phyloP scores from a whole-genome alignment of 1,139 yeast species.

The Saccharomyces uvarum region DNA sequence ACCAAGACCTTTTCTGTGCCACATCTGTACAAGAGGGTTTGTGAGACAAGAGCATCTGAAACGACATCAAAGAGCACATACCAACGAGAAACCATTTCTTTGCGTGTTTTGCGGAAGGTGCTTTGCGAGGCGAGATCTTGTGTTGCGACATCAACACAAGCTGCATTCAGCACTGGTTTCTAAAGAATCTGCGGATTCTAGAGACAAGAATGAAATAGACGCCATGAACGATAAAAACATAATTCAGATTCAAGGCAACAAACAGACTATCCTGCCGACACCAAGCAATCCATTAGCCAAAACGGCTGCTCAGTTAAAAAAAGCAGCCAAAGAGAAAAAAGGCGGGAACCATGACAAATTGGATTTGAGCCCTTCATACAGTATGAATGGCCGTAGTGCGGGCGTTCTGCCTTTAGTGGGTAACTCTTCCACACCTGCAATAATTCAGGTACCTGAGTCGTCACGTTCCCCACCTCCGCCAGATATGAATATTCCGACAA shows the following conservation, averaged over 20 bases:
- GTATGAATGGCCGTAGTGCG: background rate
- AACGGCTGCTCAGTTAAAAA: slow-evolving; percentile 25
- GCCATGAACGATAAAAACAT: slow-evolving; percentile 23
- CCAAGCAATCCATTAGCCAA: slow-evolving; percentile 25
- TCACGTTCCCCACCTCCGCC: background rate
- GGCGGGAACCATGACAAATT: background rate
- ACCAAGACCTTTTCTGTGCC: slow-evolving; percentile 87
- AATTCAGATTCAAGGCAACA: slow-evolving; percentile 34
- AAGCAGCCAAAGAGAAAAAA: slow-evolving; percentile 13
- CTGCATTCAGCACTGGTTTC: slow-evolving; percentile 57
- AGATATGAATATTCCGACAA: slow-evolving; percentile 13
- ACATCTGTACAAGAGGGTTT: slow-evolving; percentile 89
- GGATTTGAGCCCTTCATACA: background rate
- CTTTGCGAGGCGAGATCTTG: slow-evolving; percentile 85
- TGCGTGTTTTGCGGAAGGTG: slow-evolving; percentile 96
- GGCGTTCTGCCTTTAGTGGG: background rate
- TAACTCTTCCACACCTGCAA: background rate
- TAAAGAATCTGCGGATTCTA: slow-evolving; percentile 10
- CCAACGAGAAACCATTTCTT: slow-evolving; percentile 92
- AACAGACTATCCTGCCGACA: slow-evolving; percentile 35
- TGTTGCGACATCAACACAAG: slow-evolving; percentile 89
- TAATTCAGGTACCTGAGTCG: background rate
- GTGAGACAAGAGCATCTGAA: slow-evolving; percentile 90
- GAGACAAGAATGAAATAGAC: slow-evolving; percentile 3
- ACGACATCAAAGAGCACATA: slow-evolving; percentile 90